These are phyloP conservation scores for Euphorbia tirucalli DNA, from an alignment of 345 rosid species.

Conservation along the genomic window DNA sequence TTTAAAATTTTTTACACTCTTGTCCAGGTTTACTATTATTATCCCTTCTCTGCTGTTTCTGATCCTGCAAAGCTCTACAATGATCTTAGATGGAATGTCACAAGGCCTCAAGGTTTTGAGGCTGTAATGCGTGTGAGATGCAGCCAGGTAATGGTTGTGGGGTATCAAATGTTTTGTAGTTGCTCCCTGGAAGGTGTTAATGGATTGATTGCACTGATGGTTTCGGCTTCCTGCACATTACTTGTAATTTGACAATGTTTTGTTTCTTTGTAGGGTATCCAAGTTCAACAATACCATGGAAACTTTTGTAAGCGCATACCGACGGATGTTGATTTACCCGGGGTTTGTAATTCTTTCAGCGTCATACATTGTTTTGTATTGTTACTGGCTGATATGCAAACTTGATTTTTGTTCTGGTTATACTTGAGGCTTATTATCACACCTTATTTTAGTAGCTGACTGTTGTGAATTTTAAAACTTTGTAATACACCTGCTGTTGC, in stretches of 20 bases:
- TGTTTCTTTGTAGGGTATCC: constrained; percentile 65
- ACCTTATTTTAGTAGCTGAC: background rate
- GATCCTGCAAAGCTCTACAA: constrained; percentile 95
- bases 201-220: background rate
- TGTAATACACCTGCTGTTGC: background rate
- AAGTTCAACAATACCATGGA: constrained; percentile 92
- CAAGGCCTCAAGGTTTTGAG: constrained; percentile 98
- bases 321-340: constrained; percentile 89
- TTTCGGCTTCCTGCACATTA: background rate
- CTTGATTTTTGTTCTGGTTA: background rate
- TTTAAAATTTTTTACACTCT: constrained; percentile 6
- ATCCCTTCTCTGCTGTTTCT: constrained; percentile 86
- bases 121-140: constrained; percentile 98
- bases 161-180: background rate
- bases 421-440: background rate
- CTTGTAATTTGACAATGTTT: constrained; percentile 1
- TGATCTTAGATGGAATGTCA: constrained; percentile 97
- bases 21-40: constrained; percentile 82
- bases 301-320: constrained; percentile 98
- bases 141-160: constrained; percentile 60
- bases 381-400: background rate
- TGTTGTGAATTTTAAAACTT: background rate
- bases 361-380: background rate
- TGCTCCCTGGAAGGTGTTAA: background rate
- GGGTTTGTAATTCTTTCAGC: constrained; percentile 51